Conservation (phyloP, 441 rosid species). For the Croton setiger region DNA sequence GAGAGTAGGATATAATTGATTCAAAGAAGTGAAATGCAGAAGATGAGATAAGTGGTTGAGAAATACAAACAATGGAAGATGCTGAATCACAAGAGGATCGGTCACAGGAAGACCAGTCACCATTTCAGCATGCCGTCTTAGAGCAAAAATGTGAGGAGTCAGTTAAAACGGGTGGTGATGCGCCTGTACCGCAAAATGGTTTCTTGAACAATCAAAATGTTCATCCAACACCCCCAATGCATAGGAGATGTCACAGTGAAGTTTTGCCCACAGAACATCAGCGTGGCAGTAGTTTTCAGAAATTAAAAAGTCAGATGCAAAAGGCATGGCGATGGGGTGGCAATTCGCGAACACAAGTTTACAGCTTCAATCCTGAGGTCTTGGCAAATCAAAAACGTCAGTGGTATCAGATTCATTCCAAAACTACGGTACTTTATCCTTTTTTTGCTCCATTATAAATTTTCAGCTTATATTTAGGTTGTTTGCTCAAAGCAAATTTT, state of each 20-base stretch:
- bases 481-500: background rate
- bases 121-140: conserved; percentile 34
- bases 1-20: conserved; percentile 21
- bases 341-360: conserved; percentile 42
- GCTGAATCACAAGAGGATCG: conserved; percentile 43
- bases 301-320: conserved; percentile 64
- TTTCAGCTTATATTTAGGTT: background rate
- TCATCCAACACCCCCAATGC: conserved; percentile 35
- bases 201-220: conserved; percentile 33
- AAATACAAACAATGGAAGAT: conserved; percentile 54
- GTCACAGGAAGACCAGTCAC: conserved; percentile 34
- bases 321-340: conserved; percentile 87
- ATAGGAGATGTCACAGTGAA: conserved; percentile 80
- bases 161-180: conserved; percentile 53
- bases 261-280: conserved; percentile 32
- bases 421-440: conserved; percentile 51
- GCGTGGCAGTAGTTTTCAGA: conserved; percentile 62
- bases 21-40: conserved; percentile 19
- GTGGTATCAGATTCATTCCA: conserved; percentile 96
- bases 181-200: conserved; percentile 31
- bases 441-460: background rate
- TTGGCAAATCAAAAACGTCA: conserved; percentile 94
- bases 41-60: conserved; percentile 26
- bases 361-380: conserved; percentile 87
- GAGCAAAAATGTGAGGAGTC: conserved; percentile 44